phyloP scores from a whole-genome alignment of 441 rosid species.

The Pelargonium myrrhifolium region DNA sequence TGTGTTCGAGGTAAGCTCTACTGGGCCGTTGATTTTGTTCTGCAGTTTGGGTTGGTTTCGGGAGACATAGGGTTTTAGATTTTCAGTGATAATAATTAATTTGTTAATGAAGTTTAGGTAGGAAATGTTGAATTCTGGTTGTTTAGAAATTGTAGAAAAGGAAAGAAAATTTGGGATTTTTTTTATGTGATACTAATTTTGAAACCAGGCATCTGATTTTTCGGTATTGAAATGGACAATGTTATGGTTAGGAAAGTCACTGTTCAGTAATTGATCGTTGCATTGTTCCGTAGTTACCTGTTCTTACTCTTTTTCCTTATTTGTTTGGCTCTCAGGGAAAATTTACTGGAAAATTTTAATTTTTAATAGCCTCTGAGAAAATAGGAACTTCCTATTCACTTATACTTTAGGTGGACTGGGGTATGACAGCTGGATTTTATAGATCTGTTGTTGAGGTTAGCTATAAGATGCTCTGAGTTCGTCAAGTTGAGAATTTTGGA shows the following conservation, averaged over 20 bases:
- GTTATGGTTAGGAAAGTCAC: conserved; percentile 3
- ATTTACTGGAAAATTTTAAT: neutral
- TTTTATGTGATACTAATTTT: conserved; percentile 11
- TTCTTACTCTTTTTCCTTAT: neutral
- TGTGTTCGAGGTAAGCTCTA: conserved; percentile 45
- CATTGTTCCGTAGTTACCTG: neutral
- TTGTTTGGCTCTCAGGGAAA: neutral
- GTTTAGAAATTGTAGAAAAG: conserved; percentile 14
- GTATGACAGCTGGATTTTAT: conserved; percentile 3
- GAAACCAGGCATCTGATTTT: conserved; percentile 8
- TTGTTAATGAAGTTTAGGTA: neutral
- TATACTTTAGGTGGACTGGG: neutral
- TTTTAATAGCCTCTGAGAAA: neutral
- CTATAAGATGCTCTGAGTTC: neutral
- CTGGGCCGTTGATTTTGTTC: conserved; percentile 4
- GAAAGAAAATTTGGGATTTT: conserved; percentile 9
- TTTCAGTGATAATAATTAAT: neutral
- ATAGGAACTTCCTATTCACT: neutral
- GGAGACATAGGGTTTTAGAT: conserved; percentile 26
- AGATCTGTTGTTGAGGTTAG: conserved; percentile 1
- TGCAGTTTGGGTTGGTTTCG: conserved; percentile 5
- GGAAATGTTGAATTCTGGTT: conserved; percentile 14
- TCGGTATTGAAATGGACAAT: conserved; percentile 9
- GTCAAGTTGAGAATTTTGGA: conserved; percentile 7
- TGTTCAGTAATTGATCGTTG: neutral